Base-by-base conservation (phyloP, 371 early-diverging fungal species). In the Mortierella sp. region DNA sequence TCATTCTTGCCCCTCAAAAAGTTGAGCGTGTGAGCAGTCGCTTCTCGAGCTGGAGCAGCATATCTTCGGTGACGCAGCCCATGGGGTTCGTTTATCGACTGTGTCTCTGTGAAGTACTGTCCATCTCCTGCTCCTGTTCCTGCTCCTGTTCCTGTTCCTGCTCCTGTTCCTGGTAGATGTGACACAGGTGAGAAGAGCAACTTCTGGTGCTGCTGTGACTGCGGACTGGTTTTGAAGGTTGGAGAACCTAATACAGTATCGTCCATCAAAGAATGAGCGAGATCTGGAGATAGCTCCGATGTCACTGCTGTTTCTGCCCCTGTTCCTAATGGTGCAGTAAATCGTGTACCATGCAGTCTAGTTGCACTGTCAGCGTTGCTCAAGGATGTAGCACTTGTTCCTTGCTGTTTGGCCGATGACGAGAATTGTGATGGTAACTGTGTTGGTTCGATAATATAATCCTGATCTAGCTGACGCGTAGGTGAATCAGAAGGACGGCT, bases 1-100 rank as follows among this genome's bases (percentile, higher is more conserved):
- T 61, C 53, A 26, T 61, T 51, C 28, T 32, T 26, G 2, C 21
- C 27, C 2, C 53, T 37, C 27, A 61, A 31, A 15, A 61, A 44
- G 47, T 61, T 61, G 19, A 8, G 43, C 0, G 26, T 53, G 15
- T 19, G 47, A 1, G 6, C 47, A 26, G 61, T 51, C 12, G 27
- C 47, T 26, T 47, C 52, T 12, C 52, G 21, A 2, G 37, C 28
- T 11, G 17, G 23, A 17, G 30, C 4, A 2, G 28, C 12, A 5
- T 55, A 17, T 26, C 41, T 14, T 26, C 15, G 43, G 21, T n/a
- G 41, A 19, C 37, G 54, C 21, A 41, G 28, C n/a, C n/a, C n/a
- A n/a, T n/a, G n/a, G n/a, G n/a, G n/a, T n/a, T n/a, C n/a, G n/a
- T n/a, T n/a, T n/a, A n/a, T n/a, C n/a, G n/a, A n/a, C 30, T 46